These are phyloP conservation scores for Microthyrium microscopicum DNA, from an alignment of 2,329 filamentous ascomycete genomes.

Conservation along the genomic window DNA sequence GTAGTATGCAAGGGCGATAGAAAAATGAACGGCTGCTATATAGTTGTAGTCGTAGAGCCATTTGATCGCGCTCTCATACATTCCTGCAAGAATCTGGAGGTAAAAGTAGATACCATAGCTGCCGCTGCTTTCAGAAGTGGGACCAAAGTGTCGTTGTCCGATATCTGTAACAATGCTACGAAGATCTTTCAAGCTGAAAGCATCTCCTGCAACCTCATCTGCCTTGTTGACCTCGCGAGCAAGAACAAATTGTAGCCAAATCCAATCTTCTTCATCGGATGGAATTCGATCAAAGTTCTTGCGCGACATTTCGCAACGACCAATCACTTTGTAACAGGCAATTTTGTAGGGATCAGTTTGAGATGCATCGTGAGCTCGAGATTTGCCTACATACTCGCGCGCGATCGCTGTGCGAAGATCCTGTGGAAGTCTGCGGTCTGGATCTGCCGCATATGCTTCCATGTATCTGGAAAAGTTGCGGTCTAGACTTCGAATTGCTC, in stretches of 20 bases:
- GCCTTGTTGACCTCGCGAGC: slow-evolving; percentile 44
- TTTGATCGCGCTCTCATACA: slow-evolving; percentile 85
- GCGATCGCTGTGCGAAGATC: slow-evolving; percentile 77
- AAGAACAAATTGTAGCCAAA: slow-evolving; percentile 48
- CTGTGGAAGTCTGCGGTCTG: slow-evolving; percentile 59
- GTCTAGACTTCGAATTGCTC: slow-evolving; percentile 77
- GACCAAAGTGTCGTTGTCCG: slow-evolving; percentile 77
- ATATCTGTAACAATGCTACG: slow-evolving; percentile 74
- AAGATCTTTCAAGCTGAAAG: slow-evolving; percentile 49
- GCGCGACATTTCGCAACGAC: slow-evolving; percentile 48
- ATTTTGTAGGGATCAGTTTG: slow-evolving; percentile 91
- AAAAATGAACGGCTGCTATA: slow-evolving; percentile 87
- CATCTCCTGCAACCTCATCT: slow-evolving; percentile 45
- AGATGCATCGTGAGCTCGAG: slow-evolving; percentile 60
- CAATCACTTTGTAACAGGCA: slow-evolving; percentile 96
- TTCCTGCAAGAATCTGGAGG: slow-evolving; percentile 72
- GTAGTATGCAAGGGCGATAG: slow-evolving; percentile 76
- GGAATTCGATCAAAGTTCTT: slow-evolving; percentile 40
- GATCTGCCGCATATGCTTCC: slow-evolving; percentile 60
- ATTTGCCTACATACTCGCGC: slow-evolving; percentile 76
- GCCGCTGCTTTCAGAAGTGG: slow-evolving; percentile 61
- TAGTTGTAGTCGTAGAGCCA: slow-evolving; percentile 88
- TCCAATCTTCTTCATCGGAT: slow-evolving; percentile 48
- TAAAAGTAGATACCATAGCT: slow-evolving; percentile 87
- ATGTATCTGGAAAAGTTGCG: slow-evolving; percentile 81